phyloP scores from a whole-genome alignment of 768 basidiomycete species.

The Suillus americanus region DNA sequence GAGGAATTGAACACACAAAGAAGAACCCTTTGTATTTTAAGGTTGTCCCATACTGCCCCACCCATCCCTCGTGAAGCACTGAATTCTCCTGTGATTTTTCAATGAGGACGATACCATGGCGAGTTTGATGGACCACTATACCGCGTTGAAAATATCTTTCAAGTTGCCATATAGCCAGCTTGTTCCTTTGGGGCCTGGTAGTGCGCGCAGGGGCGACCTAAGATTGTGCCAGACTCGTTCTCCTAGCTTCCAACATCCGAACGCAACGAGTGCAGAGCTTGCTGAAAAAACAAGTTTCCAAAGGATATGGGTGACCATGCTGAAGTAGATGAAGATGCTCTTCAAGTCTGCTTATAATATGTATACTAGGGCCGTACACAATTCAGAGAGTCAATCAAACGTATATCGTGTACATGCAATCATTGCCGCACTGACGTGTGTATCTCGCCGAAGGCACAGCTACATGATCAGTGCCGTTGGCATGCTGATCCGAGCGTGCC shows the following conservation, averaged over 20 bases:
- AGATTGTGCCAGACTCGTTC: conserved; percentile 30
- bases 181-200: conserved; percentile 50
- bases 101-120: neutral
- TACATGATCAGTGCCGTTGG: neutral
- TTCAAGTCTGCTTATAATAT: neutral
- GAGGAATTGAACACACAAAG: conserved; percentile 34
- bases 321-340: neutral
- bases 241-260: conserved; percentile 33
- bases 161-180: conserved; percentile 51
- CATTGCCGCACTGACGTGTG: neutral
- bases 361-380: neutral
- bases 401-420: neutral
- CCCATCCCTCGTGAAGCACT: conserved; percentile 44
- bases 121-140: conserved; percentile 18
- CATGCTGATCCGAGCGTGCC: neutral
- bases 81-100: conserved; percentile 21
- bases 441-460: neutral
- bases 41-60: conserved; percentile 45
- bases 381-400: neutral
- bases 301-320: neutral
- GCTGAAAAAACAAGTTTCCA: conserved; percentile 6
- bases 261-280: conserved; percentile 19
- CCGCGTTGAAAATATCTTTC: conserved; percentile 42
- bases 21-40: conserved; percentile 45
- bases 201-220: conserved; percentile 43